Evolutionary conservation across 2,329 filamentous ascomycete species (phyloP).

Genomic region (Fusarium ambrosium): DNA sequence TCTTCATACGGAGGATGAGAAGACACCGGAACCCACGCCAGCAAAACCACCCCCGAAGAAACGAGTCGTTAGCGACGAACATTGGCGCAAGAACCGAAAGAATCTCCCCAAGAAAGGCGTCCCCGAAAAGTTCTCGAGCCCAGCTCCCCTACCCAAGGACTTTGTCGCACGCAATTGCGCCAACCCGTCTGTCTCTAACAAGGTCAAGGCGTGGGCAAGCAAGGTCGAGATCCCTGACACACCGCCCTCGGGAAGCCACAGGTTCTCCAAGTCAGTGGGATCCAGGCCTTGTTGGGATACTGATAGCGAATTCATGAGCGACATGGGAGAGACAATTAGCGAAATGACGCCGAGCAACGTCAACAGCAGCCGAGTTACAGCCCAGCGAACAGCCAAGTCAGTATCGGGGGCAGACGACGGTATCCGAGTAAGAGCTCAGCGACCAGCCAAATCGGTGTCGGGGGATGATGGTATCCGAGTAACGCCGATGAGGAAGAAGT

Average conservation of each 20-base stretch:
- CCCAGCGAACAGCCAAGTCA: conserved; percentile 41
- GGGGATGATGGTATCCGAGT: conserved; percentile 62
- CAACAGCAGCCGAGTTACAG: conserved; percentile 39
- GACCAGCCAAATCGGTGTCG: conserved; percentile 43
- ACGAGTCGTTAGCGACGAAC: conserved; percentile 91
- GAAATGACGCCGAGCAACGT: conserved; percentile 48
- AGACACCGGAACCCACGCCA: conserved; percentile 36
- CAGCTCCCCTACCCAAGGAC: conserved; percentile 66
- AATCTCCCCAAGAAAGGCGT: conserved; percentile 60
- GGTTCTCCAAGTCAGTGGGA: conserved; percentile 53
- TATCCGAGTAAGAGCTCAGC: conserved; percentile 51
- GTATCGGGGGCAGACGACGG: conserved; percentile 55
- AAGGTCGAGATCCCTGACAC: conserved; percentile 65
- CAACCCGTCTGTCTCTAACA: conserved; percentile 69
- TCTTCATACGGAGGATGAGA: conserved; percentile 40
- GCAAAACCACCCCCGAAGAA: conserved; percentile 80
- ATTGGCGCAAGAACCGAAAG: conserved; percentile 80
- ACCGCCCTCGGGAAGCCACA: conserved; percentile 53
- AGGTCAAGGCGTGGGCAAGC: conserved; percentile 73
- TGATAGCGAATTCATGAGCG: conserved; percentile 48
- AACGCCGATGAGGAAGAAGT: conserved; percentile 53
- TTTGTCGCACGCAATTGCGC: conserved; percentile 67
- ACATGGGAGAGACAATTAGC: conserved; percentile 45
- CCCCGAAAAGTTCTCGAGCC: conserved; percentile 49
- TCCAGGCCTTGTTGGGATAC: conserved; percentile 42